A percentile compares a stretch with the other conserved stretches of the same genome.
phyloP scores from a whole-genome alignment of 2,329 filamentous ascomycete genomes.

The Ilyonectria sp. region DNA sequence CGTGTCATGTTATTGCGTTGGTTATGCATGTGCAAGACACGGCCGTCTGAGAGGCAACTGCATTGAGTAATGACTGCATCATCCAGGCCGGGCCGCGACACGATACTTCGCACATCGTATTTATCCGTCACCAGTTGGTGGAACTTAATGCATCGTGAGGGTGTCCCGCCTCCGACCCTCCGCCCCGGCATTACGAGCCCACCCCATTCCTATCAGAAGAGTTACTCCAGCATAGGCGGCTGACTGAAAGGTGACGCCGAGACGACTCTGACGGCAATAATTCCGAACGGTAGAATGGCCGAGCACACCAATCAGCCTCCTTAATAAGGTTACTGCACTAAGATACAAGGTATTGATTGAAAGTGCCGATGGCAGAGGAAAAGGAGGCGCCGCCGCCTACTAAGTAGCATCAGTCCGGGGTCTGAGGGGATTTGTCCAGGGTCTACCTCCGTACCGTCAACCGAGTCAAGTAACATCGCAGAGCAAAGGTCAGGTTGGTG shows the following conservation, averaged over 20 bases:
- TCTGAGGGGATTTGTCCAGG: slow-evolving; percentile 13
- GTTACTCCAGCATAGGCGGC: slow-evolving; percentile 7
- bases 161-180: slow-evolving; percentile 10
- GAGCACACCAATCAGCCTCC: background rate
- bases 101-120: slow-evolving; percentile 18
- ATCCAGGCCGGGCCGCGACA: slow-evolving; percentile 10
- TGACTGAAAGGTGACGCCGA: background rate
- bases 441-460: slow-evolving; percentile 10
- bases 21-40: slow-evolving; percentile 25
- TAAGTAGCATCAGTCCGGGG: slow-evolving; percentile 12
- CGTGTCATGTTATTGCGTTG: no score
- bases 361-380: background rate
- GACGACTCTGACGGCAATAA: background rate
- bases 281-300: background rate
- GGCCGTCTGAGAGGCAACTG: background rate
- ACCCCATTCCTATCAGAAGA: slow-evolving; percentile 16
- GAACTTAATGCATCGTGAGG: slow-evolving; percentile 11
- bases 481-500: slow-evolving; percentile 20
- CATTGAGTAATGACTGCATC: slow-evolving; percentile 25
- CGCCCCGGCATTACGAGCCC: slow-evolving; percentile 21
- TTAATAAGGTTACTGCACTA: background rate
- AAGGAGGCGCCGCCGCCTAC: slow-evolving; percentile 13
- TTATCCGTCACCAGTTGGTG: slow-evolving; percentile 16
- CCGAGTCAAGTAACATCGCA: slow-evolving; percentile 20
- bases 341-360: background rate